These are phyloP conservation scores for Zygnema circumcarinatum DNA, from an alignment of 139 green algal genomes.

Conservation along the genomic window DNA sequence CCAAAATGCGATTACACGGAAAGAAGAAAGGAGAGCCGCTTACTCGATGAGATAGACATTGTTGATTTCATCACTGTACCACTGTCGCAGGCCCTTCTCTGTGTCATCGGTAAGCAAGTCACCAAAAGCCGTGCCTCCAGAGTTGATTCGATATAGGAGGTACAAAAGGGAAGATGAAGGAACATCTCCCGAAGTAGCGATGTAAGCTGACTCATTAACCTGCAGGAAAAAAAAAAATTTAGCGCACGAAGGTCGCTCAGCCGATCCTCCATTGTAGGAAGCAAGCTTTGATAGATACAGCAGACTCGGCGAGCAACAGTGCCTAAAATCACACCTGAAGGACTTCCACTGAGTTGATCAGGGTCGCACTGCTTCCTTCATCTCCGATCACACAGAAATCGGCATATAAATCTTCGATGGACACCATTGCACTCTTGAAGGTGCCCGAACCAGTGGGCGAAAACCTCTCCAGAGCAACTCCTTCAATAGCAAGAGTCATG, in stretches of 20 bases:
- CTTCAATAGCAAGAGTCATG: not conserved
- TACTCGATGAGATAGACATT: too few species aligned
- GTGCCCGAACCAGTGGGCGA: not conserved
- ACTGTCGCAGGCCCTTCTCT: not conserved
- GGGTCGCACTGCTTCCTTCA: not conserved
- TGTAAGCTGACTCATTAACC: not conserved
- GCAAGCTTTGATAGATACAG: too few species aligned
- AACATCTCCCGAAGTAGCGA: not conserved
- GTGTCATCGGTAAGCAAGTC: not conserved
- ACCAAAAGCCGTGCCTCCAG: not conserved
- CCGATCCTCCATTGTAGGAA: too few species aligned
- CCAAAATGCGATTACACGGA: too few species aligned
- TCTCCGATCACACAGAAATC: not conserved
- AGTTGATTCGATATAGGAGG: not conserved
- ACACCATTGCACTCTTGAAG: not conserved
- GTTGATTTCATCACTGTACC: not conserved
- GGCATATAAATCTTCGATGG: not conserved
- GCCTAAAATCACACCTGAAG: not conserved
- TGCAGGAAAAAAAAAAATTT: not conserved
- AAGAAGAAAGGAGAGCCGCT: too few species aligned
- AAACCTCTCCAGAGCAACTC: not conserved
- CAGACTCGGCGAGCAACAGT: too few species aligned
- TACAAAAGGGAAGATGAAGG: too few species aligned
- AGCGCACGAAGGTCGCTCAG: too few species aligned
- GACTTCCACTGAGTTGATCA: not conserved